These are phyloP conservation scores for Pestalotiopsis sp. DNA, from an alignment of 2,329 filamentous ascomycete species.

Conservation along the genomic window DNA sequence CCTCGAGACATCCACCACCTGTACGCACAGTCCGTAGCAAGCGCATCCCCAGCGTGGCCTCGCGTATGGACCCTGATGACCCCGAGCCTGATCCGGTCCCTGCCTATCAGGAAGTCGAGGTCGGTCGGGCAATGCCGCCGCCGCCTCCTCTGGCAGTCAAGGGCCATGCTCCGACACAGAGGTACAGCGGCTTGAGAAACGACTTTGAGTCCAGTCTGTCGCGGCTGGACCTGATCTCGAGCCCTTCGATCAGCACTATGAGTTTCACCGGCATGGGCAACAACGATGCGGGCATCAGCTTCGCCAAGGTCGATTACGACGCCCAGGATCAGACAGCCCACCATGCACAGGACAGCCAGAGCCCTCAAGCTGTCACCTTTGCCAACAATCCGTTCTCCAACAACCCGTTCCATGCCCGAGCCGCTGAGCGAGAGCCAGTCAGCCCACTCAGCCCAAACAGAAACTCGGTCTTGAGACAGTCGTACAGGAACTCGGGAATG, in stretches of 20 bases:
- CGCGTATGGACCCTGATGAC: conserved; percentile 4
- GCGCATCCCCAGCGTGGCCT: conserved; percentile 1
- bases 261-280: not conserved
- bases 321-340: not conserved
- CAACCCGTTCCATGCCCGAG: not conserved
- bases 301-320: not conserved
- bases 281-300: not conserved
- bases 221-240: not conserved
- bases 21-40: not conserved
- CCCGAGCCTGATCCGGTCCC: not conserved
- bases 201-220: not conserved
- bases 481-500: not conserved
- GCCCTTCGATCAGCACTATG: not conserved
- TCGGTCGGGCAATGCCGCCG: not conserved
- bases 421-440: not conserved
- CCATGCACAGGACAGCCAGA: not conserved
- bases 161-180: not conserved
- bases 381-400: not conserved
- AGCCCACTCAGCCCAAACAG: not conserved
- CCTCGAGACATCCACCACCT: not conserved
- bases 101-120: not conserved
- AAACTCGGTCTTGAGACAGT: not conserved
- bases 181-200: not conserved
- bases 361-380: not conserved
- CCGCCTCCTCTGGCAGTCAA: not conserved